Evolutionary conservation across 805 yeast genomes (phyloP), one percentile per base, ranked within the genome.

Genomic region (Cyberlindnera lachancei): DNA sequence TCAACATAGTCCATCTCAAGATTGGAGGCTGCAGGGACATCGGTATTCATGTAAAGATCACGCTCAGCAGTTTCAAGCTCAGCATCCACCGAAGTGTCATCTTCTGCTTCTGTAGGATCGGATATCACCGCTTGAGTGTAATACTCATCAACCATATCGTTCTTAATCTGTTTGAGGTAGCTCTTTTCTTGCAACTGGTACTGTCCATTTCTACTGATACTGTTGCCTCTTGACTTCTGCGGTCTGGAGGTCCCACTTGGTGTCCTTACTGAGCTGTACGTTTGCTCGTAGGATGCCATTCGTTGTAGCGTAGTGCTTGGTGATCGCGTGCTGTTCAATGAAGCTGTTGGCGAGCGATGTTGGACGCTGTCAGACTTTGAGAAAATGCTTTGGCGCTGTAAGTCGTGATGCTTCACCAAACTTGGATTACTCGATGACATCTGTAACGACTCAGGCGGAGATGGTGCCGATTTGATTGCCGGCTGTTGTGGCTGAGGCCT

Each of bases 71-170:
- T 52, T 16, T 45, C 50, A 9, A 50, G 52, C 12, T 46, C 48
- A 5, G 50, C 55, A 6, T 33, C 38, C 2, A 19, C 29, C 16
- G 49, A 55, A 20, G 41, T 43, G 11, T 54, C 66, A 10, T 56
- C 64, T 3, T 43, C 59, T 15, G 50, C 46, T 14, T 58, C 58
- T 9, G 57, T 59, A 5, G 56, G 53, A n/a, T 59, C 66, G 3
- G 63, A 56, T 1, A 73, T 61, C 25, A 78, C 72, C 4, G 79
- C 84, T 42, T 75, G 75, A 10, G 84, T 78, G 48, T 79, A 78
- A 52, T 79, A 79, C 45, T 82, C 92, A 52, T 81, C 85, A 4
- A 63, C 69, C 24, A 64, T 59, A 40, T 73, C 78, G 41, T 75
- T 75, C 37, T 70, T 67, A 48, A 82, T 70, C 48, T 73, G 73